Evolutionary conservation across 805 yeast genomes (phyloP), one percentile per base, ranked within the genome.

Genomic region (Pachysolen tannophilus): DNA sequence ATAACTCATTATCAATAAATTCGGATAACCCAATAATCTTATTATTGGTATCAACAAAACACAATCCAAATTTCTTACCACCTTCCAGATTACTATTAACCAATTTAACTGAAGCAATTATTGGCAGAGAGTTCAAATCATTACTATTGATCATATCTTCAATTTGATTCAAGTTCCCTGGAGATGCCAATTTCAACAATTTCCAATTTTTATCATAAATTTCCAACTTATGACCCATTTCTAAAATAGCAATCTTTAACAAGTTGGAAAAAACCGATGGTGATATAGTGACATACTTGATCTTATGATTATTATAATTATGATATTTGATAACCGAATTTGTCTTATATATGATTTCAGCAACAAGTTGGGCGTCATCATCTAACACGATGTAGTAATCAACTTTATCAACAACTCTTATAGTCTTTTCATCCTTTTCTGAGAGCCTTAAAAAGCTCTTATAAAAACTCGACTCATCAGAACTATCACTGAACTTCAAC

Each of bases 1-100:
- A 87, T 8, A 86, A 66, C 32, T 90, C 97, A 50, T 85, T 87
- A 53, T 92, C 99, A 8, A 72, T 71, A 43, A 90, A 82, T 52
- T 88, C 94, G 13, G 80, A 60, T 33, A 87, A 60, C 15, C 92
- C 87, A 21, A 92, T 65, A 21, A 66, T 64, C 41, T 73, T 71
- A 31, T 71, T 65, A 46, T 77, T 77, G 26, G 85, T 74, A 52
- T 92, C 95, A 20, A 85, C 67, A 48, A 83, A 82, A 34, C 92
- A 71, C 17, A 85, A 73, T 1, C 97, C 97, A 13, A 92, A 68
- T 33, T 65, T 69, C 41, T 62, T 69, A 29, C 72, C 63, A 10
- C 61, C 62, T 7, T 65, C 72, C 5, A 53, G 45, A 1, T 59
- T 44, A 20, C 65, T 56, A 20, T 59, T 53, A 2, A 64, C 58